These are phyloP conservation scores for Fraxinus baroniana DNA, from an alignment of 305 asterid species.

Conservation along the genomic window DNA sequence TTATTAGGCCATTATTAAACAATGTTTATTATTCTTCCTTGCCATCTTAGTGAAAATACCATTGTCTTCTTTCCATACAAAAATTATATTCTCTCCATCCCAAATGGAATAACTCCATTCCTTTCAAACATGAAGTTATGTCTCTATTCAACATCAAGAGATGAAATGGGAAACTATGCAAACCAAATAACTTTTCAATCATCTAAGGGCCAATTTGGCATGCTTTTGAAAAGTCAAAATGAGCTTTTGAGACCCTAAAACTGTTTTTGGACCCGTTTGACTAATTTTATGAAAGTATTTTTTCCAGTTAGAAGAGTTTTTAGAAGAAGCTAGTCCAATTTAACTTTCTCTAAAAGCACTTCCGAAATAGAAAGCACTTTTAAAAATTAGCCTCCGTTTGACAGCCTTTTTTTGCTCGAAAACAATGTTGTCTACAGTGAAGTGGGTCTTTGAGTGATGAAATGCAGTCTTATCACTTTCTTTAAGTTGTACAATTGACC, in stretches of 20 bases:
- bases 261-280: background rate
- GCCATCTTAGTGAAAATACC: background rate
- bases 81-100: background rate
- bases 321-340: background rate
- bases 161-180: background rate
- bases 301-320: background rate
- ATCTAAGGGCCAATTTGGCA: background rate
- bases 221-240: background rate
- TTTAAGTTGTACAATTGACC: background rate
- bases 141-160: background rate
- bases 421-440: background rate
- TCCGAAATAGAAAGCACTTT: background rate
- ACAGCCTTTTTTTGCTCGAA: background rate
- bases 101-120: background rate
- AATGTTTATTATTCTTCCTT: background rate
- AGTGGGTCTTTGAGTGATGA: background rate
- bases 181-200: background rate
- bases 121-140: background rate
- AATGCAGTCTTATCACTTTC: background rate
- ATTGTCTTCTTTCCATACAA: background rate
- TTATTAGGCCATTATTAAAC: background rate
- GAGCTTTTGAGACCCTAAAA: background rate
- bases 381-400: background rate
- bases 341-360: background rate
- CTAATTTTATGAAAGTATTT: background rate